Percentiles rank a stretch among this genome's conserved stretches.
phyloP scores from a whole-genome alignment of 2,329 filamentous ascomycete genomes.

The Talaromyces sp. region DNA sequence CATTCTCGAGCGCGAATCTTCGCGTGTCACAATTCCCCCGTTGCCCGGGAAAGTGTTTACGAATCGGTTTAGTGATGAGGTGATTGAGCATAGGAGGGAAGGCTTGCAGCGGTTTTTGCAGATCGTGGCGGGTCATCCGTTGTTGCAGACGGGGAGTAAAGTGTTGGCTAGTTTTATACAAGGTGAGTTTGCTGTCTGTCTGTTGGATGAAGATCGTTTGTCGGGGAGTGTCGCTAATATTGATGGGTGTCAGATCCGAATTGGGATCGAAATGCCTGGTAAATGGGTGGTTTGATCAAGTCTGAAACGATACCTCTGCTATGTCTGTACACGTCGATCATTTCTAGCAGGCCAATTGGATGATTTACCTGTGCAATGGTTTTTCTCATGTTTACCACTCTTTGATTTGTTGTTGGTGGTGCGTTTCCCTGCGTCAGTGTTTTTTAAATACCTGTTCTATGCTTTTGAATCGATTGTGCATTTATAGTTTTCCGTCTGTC shows the following conservation, averaged over 20 bases:
- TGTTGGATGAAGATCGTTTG: no score
- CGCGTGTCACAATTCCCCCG: slow-evolving; percentile 91
- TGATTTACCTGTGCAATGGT: background rate
- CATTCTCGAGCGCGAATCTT: slow-evolving; percentile 91
- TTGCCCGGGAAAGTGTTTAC: slow-evolving; percentile 97
- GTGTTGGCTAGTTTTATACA: slow-evolving; percentile 95
- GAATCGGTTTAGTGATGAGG: slow-evolving; percentile 95
- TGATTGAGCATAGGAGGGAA: slow-evolving; percentile 89
- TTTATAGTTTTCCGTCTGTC: background rate
- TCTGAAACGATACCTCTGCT: background rate
- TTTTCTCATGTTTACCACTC: background rate
- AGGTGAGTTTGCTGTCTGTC: slow-evolving; percentile 54
- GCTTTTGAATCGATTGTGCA: background rate
- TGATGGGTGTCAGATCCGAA: slow-evolving; percentile 43
- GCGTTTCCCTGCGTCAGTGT: background rate
- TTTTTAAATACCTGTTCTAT: background rate
- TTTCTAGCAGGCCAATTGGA: slow-evolving; percentile 8
- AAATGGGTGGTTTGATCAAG: slow-evolving; percentile 15
- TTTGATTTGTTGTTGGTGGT: background rate
- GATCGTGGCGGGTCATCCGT: slow-evolving; percentile 94
- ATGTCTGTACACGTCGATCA: background rate
- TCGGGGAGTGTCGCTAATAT: background rate
- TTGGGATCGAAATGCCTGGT: slow-evolving; percentile 92
- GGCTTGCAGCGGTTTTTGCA: slow-evolving; percentile 93
- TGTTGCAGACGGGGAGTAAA: slow-evolving; percentile 96